Conservation (phyloP, 768 basidiomycete species). For the Cystofilobasidium capitatum region DNA sequence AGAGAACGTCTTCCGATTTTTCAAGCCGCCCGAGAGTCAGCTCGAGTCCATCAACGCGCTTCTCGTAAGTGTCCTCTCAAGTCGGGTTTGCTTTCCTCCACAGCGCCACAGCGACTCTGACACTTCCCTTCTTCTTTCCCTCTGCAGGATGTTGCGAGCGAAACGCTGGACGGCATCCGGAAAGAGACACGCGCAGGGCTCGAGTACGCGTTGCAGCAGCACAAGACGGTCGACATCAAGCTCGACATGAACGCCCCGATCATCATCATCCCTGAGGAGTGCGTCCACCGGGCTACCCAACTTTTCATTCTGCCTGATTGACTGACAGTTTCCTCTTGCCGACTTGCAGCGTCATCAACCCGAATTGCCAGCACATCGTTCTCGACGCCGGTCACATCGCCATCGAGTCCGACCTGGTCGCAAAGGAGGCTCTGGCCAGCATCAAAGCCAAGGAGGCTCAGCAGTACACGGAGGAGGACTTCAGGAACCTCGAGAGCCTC, state of each 20-base stretch:
- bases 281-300: constrained; percentile 29
- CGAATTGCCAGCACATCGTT: constrained; percentile 72
- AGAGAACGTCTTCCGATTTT: constrained; percentile 81
- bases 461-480: constrained; percentile 79
- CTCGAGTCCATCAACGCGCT: constrained; percentile 90
- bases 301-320: not conserved
- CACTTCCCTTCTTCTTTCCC: not conserved
- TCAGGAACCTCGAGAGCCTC: constrained; percentile 68
- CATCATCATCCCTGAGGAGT: constrained; percentile 95
- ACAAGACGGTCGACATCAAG: constrained; percentile 75
- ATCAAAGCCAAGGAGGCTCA: constrained; percentile 74
- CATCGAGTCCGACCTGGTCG: constrained; percentile 77
- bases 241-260: constrained; percentile 94
- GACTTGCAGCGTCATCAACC: constrained; percentile 56
- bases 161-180: constrained; percentile 82
- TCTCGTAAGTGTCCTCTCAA: constrained; percentile 48
- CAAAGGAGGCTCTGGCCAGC: constrained; percentile 65
- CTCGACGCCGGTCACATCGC: constrained; percentile 95
- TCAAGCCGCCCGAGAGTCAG: constrained; percentile 88
- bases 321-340: not conserved
- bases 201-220: constrained; percentile 70
- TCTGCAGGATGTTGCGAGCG: constrained; percentile 70
- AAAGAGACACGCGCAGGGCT: constrained; percentile 90
- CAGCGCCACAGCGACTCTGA: not conserved
- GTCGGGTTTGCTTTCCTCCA: too few species aligned